Percentiles rank a stretch among this genome's conserved stretches.
Conservation (phyloP, 129 eudicot species). For the Heracleum sosnowskyi region DNA sequence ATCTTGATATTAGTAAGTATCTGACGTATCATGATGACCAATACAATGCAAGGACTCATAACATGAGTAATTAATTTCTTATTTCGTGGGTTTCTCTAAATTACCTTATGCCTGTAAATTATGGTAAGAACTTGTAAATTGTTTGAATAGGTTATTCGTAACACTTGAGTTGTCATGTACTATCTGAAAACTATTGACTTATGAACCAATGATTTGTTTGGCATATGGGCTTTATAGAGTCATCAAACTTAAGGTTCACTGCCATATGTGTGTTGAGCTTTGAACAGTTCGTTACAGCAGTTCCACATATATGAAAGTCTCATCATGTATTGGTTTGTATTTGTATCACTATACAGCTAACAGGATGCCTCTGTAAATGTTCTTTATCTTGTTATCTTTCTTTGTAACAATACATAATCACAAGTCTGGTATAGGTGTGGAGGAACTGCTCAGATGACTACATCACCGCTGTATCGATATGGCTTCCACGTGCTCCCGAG, state of each 20-base stretch:
- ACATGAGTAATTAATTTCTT: too few species aligned
- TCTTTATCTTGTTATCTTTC: not conserved
- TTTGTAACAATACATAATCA: not conserved
- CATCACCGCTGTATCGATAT: constrained; percentile 56
- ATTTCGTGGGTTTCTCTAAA: not conserved
- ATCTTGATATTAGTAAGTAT: not conserved
- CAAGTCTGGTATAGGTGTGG: constrained; percentile 58
- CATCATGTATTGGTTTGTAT: not conserved
- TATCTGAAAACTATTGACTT: not conserved
- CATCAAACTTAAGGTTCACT: not conserved
- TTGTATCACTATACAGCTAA: not conserved
- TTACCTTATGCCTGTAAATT: not conserved
- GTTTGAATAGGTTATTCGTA: not conserved
- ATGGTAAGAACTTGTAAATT: not conserved
- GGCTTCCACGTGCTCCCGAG: constrained; percentile 93
- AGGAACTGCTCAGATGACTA: constrained; percentile 91
- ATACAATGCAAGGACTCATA: not conserved
- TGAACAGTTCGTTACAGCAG: not conserved
- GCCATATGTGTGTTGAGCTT: too few species aligned
- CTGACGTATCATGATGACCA: not conserved
- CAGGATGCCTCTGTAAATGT: not conserved
- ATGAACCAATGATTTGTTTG: not conserved
- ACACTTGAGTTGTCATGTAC: not conserved
- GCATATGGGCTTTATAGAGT: not conserved
- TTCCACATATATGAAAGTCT: not conserved